Conservation (phyloP, 805 yeast species). For the Pichia sporocuriosa region DNA sequence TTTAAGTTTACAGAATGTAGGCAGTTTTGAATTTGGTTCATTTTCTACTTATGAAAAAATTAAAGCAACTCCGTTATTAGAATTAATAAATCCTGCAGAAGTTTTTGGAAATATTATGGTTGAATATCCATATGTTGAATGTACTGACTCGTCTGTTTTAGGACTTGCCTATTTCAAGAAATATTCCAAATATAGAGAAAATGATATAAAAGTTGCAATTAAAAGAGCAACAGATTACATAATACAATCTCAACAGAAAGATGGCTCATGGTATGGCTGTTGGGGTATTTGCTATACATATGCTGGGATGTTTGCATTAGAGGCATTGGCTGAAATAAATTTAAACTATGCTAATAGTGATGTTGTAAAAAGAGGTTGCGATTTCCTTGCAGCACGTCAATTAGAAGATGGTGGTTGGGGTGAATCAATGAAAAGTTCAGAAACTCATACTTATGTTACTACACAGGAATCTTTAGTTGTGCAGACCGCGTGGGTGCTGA, state of each 20-base stretch:
- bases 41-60: constrained; percentile 88
- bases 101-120: constrained; percentile 98
- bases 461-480: constrained; percentile 58
- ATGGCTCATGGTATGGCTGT: constrained; percentile 97
- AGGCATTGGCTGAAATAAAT: constrained; percentile 73
- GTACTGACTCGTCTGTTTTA: constrained; percentile 90
- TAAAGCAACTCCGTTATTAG: constrained; percentile 72
- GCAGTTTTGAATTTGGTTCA: constrained; percentile 77
- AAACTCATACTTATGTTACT: constrained; percentile 66
- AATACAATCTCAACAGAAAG: constrained; percentile 55
- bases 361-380: constrained; percentile 71
- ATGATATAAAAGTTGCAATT: constrained; percentile 64
- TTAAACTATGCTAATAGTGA: constrained; percentile 54
- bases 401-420: constrained; percentile 95
- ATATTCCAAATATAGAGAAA: constrained; percentile 55
- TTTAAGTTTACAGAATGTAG: constrained; percentile 69
- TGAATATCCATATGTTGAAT: constrained; percentile 96
- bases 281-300: constrained; percentile 98
- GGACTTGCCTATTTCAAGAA: constrained; percentile 77
- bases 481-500: constrained; percentile 89
- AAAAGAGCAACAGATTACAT: constrained; percentile 70
- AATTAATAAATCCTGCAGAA: constrained; percentile 87
- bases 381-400: constrained; percentile 71
- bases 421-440: constrained; percentile 87
- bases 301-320: constrained; percentile 97